Percentiles rank a stretch among this genome's conserved stretches.
These are phyloP conservation scores for Diplodia intermedia DNA, from an alignment of 2,329 filamentous ascomycete species.

Conservation along the genomic window DNA sequence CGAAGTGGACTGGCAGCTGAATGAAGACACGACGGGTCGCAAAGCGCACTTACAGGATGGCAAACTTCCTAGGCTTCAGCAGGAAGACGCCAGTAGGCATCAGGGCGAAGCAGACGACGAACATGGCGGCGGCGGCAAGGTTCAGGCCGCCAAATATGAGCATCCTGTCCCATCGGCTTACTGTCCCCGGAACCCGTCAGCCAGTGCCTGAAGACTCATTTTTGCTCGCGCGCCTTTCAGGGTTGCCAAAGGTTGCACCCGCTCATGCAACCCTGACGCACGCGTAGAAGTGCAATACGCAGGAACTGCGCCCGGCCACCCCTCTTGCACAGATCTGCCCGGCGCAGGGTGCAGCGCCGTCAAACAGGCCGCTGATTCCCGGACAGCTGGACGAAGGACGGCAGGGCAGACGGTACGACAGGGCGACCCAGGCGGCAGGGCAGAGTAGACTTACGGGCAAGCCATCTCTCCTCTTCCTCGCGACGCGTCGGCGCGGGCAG, in stretches of 20 bases:
- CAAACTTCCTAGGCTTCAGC: conserved; percentile 88
- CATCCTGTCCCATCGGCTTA: conserved; percentile 96
- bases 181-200: conserved; percentile 56
- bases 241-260: conserved; percentile 36
- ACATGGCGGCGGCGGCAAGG: conserved; percentile 85
- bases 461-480: conserved; percentile 95
- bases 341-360: conserved; percentile 32
- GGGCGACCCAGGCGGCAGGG: conserved; percentile 28
- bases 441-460: conserved; percentile 77
- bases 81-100: conserved; percentile 76
- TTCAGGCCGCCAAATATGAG: conserved; percentile 93
- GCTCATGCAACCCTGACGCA: conserved; percentile 49
- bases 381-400: conserved; percentile 14
- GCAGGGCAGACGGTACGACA: conserved; percentile 7
- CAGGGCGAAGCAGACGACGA: conserved; percentile 89
- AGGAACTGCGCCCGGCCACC: conserved; percentile 51
- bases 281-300: conserved; percentile 45
- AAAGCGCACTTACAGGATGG: conserved; percentile 80
- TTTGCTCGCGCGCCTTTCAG: conserved; percentile 13
- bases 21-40: not conserved
- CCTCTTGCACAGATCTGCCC: conserved; percentile 41
- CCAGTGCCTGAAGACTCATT: conserved; percentile 8
- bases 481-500: conserved; percentile 82
- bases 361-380: not conserved
- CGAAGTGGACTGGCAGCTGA: conserved; percentile 36